Percentiles rank a stretch among this genome's conserved stretches.
Evolutionary conservation across 2,329 filamentous ascomycete species (phyloP).

Genomic region (Colletotrichum cuscutae): DNA sequence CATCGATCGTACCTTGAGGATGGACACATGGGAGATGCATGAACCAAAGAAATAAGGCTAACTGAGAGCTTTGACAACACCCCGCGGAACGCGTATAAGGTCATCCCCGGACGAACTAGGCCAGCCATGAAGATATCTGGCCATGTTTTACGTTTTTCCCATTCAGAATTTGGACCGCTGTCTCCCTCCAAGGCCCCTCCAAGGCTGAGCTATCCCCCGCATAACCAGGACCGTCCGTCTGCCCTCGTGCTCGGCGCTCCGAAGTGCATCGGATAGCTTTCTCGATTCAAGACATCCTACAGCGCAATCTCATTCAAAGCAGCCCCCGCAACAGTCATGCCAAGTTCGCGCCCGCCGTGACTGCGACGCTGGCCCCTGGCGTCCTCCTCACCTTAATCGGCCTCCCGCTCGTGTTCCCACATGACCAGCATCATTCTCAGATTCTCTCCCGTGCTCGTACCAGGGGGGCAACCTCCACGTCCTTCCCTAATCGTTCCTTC

Average conservation of each 20-base stretch:
- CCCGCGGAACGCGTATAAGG: neutral
- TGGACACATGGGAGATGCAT: neutral
- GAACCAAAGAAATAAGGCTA: neutral
- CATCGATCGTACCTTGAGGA: neutral
- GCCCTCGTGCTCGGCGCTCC: neutral
- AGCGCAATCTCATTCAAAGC: slow-evolving; percentile 1
- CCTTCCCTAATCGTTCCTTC: slow-evolving; percentile 17
- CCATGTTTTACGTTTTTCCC: neutral
- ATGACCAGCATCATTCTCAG: neutral
- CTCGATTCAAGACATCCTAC: neutral
- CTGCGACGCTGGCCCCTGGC: slow-evolving; percentile 1
- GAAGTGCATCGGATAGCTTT: slow-evolving; percentile 19
- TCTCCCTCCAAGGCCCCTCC: neutral
- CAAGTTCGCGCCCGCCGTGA: slow-evolving; percentile 17
- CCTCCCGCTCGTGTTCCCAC: slow-evolving; percentile 21
- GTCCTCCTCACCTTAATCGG: slow-evolving; percentile 2
- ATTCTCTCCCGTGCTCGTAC: neutral
- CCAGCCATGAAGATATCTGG: neutral
- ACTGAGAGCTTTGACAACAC: neutral
- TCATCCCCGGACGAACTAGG: neutral
- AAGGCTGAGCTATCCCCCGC: slow-evolving; percentile 14
- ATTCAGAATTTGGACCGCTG: neutral
- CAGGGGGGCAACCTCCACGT: neutral
- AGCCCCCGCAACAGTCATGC: neutral
- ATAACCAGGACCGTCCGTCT: neutral